Percentiles rank a stretch among this genome's conserved stretches.
Evolutionary conservation across 2,329 filamentous ascomycete species (phyloP).

Genomic region (Coleophoma cylindrospora): DNA sequence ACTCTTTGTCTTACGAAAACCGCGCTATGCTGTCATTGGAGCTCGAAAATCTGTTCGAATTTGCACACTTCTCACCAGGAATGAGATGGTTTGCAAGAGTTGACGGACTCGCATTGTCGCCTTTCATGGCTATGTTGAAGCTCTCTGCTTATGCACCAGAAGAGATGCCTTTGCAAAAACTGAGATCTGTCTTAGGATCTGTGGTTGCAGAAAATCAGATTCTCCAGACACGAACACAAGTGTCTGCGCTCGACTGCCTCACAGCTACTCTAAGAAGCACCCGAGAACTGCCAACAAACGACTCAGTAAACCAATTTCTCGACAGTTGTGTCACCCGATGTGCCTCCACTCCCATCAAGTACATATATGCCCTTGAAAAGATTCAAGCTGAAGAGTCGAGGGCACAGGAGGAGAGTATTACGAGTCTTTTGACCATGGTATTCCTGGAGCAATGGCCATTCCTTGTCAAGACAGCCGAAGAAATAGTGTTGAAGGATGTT

Average conservation of each 20-base stretch:
- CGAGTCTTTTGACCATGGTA: constrained; percentile 64
- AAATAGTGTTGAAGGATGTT: constrained; percentile 39
- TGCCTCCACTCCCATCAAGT: constrained; percentile 73
- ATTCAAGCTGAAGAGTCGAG: constrained; percentile 32
- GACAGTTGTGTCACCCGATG: constrained; percentile 80
- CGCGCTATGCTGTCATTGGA: constrained; percentile 62
- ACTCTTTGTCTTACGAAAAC: constrained; percentile 35
- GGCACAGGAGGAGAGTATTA: constrained; percentile 24
- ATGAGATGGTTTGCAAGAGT: constrained; percentile 88
- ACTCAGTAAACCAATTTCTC: constrained; percentile 61
- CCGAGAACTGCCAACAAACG: constrained; percentile 28
- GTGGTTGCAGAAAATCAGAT: constrained; percentile 63
- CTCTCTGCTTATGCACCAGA: constrained; percentile 45
- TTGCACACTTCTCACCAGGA: constrained; percentile 73
- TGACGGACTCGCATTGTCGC: constrained; percentile 58
- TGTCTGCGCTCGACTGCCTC: constrained; percentile 41
- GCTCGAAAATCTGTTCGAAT: constrained; percentile 73
- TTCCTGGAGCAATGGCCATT: constrained; percentile 78
- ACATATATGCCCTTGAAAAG: constrained; percentile 66
- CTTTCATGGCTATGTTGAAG: constrained; percentile 66
- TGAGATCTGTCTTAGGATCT: constrained; percentile 51
- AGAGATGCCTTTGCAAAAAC: constrained; percentile 42
- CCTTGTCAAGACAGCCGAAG: constrained; percentile 44
- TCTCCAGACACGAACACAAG: constrained; percentile 41
- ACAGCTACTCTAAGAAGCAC: constrained; percentile 30